A percentile compares a stretch with the other conserved stretches of the same genome.
These are phyloP conservation scores for Talaromyces piceae DNA, from an alignment of 2,329 filamentous ascomycete genomes.

Conservation along the genomic window DNA sequence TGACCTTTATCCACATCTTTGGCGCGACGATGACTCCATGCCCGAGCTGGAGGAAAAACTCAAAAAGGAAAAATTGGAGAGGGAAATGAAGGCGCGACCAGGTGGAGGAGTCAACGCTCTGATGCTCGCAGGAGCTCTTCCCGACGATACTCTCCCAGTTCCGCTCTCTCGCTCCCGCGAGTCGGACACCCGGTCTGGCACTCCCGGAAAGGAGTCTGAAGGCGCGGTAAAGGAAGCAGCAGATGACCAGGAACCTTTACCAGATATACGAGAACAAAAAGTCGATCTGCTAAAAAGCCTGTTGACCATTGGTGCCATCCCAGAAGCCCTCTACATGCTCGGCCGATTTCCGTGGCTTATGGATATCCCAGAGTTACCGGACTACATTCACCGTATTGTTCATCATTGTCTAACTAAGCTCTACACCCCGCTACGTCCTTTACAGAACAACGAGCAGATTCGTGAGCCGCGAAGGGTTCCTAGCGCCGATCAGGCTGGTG, in stretches of 20 bases:
- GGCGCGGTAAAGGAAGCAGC: conserved; percentile 31
- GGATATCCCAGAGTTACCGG: conserved; percentile 71
- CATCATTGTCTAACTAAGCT: conserved; percentile 76
- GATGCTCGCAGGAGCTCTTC: conserved; percentile 74
- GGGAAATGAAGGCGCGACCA: conserved; percentile 62
- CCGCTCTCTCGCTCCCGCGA: conserved; percentile 43
- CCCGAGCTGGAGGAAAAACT: conserved; percentile 61
- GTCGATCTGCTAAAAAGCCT: conserved; percentile 75
- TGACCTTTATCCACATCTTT: conserved; percentile 87
- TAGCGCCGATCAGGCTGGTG: conserved; percentile 57
- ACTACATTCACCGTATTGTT: conserved; percentile 76
- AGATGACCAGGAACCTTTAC: conserved; percentile 46
- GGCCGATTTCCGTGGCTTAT: conserved; percentile 89
- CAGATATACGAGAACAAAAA: conserved; percentile 82
- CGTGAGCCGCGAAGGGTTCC: conserved; percentile 45
- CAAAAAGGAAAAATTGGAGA: conserved; percentile 68
- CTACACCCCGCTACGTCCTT: conserved; percentile 47
- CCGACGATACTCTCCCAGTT: conserved; percentile 64
- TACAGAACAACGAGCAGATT: conserved; percentile 34
- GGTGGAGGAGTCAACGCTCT: conserved; percentile 75
- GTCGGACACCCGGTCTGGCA: conserved; percentile 41
- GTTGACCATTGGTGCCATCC: conserved; percentile 82
- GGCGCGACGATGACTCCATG: conserved; percentile 80
- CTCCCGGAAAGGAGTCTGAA: conserved; percentile 49
- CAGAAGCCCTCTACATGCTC: conserved; percentile 85